These are phyloP conservation scores for Middelhovenomyces tepae DNA, from an alignment of 805 yeast species.

Conservation along the genomic window DNA sequence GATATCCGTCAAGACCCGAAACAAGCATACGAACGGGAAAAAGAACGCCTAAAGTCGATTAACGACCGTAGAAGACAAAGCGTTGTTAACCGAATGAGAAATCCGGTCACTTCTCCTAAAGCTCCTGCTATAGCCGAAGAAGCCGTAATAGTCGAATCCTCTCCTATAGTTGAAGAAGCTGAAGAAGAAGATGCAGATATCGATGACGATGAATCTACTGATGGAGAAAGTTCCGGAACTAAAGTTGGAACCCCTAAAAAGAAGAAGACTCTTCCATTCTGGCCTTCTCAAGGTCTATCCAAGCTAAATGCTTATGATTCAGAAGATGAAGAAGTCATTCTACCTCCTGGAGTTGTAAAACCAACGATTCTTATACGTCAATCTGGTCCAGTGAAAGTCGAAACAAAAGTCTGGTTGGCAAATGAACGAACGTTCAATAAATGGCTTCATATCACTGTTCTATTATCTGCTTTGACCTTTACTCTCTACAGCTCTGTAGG, in stretches of 20 bases:
- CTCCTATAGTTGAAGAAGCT: constrained; percentile 1
- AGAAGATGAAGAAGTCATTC: constrained; percentile 73
- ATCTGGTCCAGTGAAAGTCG: constrained; percentile 87
- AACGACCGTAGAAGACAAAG: constrained; percentile 15
- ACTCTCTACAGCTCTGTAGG: constrained; percentile 70
- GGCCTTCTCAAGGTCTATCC: constrained; percentile 14
- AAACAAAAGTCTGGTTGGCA: constrained; percentile 97
- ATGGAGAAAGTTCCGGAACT: constrained; percentile 22
- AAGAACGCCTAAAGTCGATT: constrained; percentile 40
- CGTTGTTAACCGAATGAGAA: constrained; percentile 5
- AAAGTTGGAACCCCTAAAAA: no score
- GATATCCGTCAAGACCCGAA: constrained; percentile 74
- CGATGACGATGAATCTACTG: constrained; percentile 47
- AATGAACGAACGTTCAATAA: constrained; percentile 95
- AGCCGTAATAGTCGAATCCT: constrained; percentile 2
- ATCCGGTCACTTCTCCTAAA: constrained; percentile 9
- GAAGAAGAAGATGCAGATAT: constrained; percentile 36
- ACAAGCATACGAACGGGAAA: constrained; percentile 63
- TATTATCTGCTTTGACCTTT: constrained; percentile 78
- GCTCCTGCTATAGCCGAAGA: constrained; percentile 17
- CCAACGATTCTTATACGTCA: constrained; percentile 76
- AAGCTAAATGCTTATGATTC: constrained; percentile 38
- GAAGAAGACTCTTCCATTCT: constrained; percentile 19
- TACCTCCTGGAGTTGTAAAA: constrained; percentile 84
- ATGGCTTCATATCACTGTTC: constrained; percentile 85